Conservation (phyloP, 2,329 filamentous ascomycete genomes). For the Pyricularia grisea region DNA sequence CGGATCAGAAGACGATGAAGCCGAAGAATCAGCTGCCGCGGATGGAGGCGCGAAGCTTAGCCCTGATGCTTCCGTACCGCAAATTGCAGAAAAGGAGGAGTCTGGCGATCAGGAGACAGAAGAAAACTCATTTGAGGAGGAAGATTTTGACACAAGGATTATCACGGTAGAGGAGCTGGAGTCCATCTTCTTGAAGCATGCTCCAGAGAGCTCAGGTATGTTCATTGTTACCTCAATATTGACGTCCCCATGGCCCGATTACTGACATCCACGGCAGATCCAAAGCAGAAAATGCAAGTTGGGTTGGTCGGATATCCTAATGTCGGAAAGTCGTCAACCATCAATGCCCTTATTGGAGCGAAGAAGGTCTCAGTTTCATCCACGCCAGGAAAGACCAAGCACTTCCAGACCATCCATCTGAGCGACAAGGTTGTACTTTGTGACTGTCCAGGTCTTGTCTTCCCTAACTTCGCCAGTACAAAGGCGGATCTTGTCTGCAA, state of each 20-base stretch:
- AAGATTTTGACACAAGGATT: conserved; percentile 62
- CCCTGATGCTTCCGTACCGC: conserved; percentile 12
- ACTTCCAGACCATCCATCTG: conserved; percentile 96
- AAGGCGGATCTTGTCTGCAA: conserved; percentile 96
- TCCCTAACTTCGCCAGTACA: conserved; percentile 94
- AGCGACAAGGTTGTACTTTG: conserved; percentile 84
- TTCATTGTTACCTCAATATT: conserved; percentile 1
- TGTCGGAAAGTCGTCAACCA: conserved; percentile 97
- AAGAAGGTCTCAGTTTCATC: conserved; percentile 98
- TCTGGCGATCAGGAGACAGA: conserved; percentile 21
- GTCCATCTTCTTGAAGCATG: conserved; percentile 72
- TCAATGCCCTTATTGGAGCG: conserved; percentile 95
- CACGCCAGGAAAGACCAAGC: conserved; percentile 97
- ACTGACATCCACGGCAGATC: conserved; percentile 20
- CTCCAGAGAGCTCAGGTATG: conserved; percentile 42
- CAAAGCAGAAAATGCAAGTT: conserved; percentile 66
- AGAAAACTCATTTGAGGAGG: conserved; percentile 26
- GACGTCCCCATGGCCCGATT: neutral
- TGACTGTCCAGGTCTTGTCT: conserved; percentile 97
- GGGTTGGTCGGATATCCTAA: conserved; percentile 97
- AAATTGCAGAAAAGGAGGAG: conserved; percentile 8
- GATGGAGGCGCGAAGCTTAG: conserved; percentile 17
- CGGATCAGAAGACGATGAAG: conserved; percentile 25
- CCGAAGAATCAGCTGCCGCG: conserved; percentile 18
- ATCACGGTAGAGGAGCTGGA: conserved; percentile 90